Evolutionary conservation across 805 yeast genomes (phyloP), one percentile per base, ranked within the genome.

Genomic region (Huiozyma naganishii): DNA sequence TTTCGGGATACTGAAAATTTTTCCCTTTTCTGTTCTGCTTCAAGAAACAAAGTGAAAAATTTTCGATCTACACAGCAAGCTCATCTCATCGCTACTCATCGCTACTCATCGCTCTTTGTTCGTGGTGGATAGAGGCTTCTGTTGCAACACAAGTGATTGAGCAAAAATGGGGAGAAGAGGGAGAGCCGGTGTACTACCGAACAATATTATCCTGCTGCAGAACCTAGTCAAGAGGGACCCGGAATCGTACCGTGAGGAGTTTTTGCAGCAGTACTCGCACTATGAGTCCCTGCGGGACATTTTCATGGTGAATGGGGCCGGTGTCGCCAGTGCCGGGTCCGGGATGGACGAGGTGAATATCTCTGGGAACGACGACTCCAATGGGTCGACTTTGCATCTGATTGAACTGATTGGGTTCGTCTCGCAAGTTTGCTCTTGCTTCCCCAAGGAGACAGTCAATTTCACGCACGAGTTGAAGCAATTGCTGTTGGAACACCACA

Each of bases 171-270:
- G 76, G 32, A 85, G 81, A 64, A 75, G 80, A 62, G 80, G 84
- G 67, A 84, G 96, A 74, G 92, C 95, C 28, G 96, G 97, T 39
- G 74, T 89, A 45, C 70, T 90, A 59, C 97, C 97, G 8, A 84
- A 88, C 13, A 92, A 92, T 65, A 83, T 92, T 59, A 89, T 94
- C 34, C 69, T 90, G 49, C 67, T 92, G 47, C 98, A 92, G 67
- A 92, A 92, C 62, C 72, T 92, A 50, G 95, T 92, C 7, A 82
- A 89, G 53, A 74, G 97, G 55, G 98, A 92, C 62, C 97, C 98
- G 2, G 83, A 76, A 53, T 89, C 97, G 0, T 92, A 92, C 61
- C 78, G 79, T 47, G 98, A 92, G 64, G 99, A 92, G 64, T 92
- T 92, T 63, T 63, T 83, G 35, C 92, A 88, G 55, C 98, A 92